Percentiles rank a stretch among this genome's conserved stretches.
Conservation (phyloP, 306 rosid genomes). For the Vigna reflexopilosa region DNA sequence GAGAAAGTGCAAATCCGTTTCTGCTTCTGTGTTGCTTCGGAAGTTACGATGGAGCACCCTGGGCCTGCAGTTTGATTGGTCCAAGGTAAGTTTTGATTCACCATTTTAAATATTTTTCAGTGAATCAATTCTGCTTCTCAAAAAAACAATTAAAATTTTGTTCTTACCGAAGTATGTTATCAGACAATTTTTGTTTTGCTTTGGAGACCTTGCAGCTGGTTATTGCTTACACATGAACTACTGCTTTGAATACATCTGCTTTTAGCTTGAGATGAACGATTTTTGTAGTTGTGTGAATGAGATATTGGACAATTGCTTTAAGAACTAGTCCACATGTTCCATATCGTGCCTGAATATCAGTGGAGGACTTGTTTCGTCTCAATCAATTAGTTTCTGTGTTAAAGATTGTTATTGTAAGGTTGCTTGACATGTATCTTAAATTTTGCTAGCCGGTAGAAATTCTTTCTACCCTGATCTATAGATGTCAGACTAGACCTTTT, state of each 20-base stretch:
- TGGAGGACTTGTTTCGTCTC: neutral
- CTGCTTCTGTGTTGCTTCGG: conserved; percentile 66
- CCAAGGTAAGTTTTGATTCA: conserved; percentile 62
- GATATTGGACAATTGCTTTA: conserved; percentile 24
- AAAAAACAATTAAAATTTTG: neutral
- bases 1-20: conserved; percentile 56
- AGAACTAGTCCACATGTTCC: neutral
- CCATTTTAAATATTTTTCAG: neutral
- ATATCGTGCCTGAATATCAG: neutral
- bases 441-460: neutral
- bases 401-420: conserved; percentile 19
- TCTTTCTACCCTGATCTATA: neutral
- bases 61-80: conserved; percentile 95
- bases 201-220: conserved; percentile 19
- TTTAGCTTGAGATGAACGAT: conserved; percentile 27
- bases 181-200: conserved; percentile 5
- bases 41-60: conserved; percentile 98
- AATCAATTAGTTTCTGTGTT: conserved; percentile 16
- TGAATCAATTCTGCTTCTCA: conserved; percentile 6
- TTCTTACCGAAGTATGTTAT: neutral
- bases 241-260: conserved; percentile 16
- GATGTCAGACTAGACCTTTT: conserved; percentile 19
- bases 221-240: conserved; percentile 12
- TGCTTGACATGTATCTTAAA: neutral
- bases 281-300: conserved; percentile 24